Conservation (phyloP, 2,329 filamentous ascomycete genomes). For the Triangularia verruculosa region DNA sequence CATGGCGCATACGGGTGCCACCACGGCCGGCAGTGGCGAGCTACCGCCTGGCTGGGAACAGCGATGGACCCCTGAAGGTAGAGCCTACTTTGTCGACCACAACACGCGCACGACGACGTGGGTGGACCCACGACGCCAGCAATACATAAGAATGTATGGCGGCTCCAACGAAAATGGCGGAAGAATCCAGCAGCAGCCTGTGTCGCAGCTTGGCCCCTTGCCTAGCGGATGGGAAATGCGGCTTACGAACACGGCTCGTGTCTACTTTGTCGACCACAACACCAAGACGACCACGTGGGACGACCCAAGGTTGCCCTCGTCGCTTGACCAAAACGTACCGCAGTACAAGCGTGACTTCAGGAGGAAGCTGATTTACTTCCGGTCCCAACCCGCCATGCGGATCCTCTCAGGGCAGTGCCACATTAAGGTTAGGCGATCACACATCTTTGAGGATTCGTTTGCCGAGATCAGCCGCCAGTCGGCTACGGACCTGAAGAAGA, state of each 20-base stretch:
- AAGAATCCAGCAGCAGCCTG: slow-evolving; percentile 92
- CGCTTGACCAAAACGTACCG: slow-evolving; percentile 94
- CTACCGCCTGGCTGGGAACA: slow-evolving; percentile 96
- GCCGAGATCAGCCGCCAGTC: slow-evolving; percentile 97
- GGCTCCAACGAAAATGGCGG: slow-evolving; percentile 83
- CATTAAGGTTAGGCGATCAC: slow-evolving; percentile 92
- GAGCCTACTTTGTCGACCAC: slow-evolving; percentile 96
- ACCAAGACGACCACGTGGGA: slow-evolving; percentile 99
- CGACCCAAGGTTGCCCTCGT: slow-evolving; percentile 90
- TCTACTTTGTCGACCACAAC: slow-evolving; percentile 99
- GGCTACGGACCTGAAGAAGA: slow-evolving; percentile 93
- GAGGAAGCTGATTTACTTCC: slow-evolving; percentile 97
- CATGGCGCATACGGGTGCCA: slow-evolving; percentile 94
- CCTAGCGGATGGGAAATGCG: slow-evolving; percentile 99
- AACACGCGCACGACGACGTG: slow-evolving; percentile 97
- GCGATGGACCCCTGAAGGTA: slow-evolving; percentile 88
- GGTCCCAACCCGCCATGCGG: slow-evolving; percentile 91
- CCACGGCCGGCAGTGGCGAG: slow-evolving; percentile 90
- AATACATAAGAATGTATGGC: slow-evolving; percentile 96
- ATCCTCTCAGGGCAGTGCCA: slow-evolving; percentile 96
- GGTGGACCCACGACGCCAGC: slow-evolving; percentile 95
- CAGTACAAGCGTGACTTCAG: slow-evolving; percentile 99
- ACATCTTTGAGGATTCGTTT: slow-evolving; percentile 99
- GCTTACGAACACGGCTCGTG: slow-evolving; percentile 92
- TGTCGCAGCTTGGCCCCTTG: slow-evolving; percentile 90